Conservation (phyloP, 352 stramenopile species). For the Pythium folliculosum region DNA sequence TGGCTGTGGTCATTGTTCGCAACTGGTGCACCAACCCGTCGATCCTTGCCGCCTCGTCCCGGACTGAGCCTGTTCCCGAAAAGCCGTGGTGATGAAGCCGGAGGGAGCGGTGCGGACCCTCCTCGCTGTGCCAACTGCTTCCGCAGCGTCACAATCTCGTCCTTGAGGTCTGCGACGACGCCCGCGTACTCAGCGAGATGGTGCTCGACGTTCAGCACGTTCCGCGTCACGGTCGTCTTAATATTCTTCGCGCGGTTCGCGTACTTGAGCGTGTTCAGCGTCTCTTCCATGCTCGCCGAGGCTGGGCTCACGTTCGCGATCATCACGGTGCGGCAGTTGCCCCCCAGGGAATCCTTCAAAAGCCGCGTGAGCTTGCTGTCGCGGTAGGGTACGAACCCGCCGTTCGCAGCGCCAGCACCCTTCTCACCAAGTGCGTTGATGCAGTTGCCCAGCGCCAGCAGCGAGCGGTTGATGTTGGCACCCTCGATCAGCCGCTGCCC, state of each 20-base stretch:
- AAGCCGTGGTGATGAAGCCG: neutral
- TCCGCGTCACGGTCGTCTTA: conserved; percentile 88
- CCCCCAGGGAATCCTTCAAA: conserved; percentile 90
- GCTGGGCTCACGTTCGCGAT: conserved; percentile 91
- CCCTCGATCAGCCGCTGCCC: conserved; percentile 86
- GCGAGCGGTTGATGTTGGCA: conserved; percentile 92
- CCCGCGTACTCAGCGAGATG: conserved; percentile 85
- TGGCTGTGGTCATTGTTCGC: conserved; percentile 8
- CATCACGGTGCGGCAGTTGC: conserved; percentile 94
- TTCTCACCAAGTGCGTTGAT: conserved; percentile 93
- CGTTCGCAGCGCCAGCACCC: conserved; percentile 12
- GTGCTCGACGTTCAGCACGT: conserved; percentile 89
- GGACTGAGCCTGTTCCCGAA: neutral
- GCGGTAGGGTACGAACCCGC: conserved; percentile 78
- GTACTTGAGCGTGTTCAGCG: conserved; percentile 91
- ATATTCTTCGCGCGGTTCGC: conserved; percentile 94
- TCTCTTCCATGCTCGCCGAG: conserved; percentile 86
- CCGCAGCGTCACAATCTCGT: conserved; percentile 86
- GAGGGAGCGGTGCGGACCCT: neutral
- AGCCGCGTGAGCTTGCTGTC: conserved; percentile 90
- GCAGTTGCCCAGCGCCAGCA: conserved; percentile 91
- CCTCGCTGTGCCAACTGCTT: conserved; percentile 44
- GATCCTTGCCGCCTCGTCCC: conserved; percentile 3
- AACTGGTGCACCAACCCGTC: neutral
- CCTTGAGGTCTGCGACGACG: conserved; percentile 83